phyloP scores from a whole-genome alignment of 768 basidiomycete species.

The Lanmaoa pseudosensibilis region DNA sequence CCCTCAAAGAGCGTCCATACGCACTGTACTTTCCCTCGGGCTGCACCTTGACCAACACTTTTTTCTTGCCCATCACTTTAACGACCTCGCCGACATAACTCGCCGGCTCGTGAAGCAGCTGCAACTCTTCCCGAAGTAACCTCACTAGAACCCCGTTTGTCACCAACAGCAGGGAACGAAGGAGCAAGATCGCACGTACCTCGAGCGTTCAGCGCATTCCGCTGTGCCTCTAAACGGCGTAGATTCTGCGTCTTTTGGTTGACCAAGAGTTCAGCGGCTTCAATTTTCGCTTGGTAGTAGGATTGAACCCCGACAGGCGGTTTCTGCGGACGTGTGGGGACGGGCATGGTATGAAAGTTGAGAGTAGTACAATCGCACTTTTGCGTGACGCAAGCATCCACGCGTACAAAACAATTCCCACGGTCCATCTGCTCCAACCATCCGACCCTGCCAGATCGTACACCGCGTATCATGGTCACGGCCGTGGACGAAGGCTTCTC shows the following conservation, averaged over 20 bases:
- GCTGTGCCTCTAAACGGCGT: conserved; percentile 90
- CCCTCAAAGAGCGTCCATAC: conserved; percentile 28
- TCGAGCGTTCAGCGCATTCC: conserved; percentile 95
- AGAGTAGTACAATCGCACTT: too few species aligned
- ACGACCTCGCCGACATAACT: conserved; percentile 97
- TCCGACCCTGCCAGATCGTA: too few species aligned
- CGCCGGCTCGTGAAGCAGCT: conserved; percentile 90
- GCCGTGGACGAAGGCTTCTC: too few species aligned
- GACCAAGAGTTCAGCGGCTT: conserved; percentile 87
- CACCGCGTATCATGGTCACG: too few species aligned
- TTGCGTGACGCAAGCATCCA: conserved; percentile 14
- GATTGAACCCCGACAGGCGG: conserved; percentile 73
- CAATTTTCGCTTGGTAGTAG: conserved; percentile 96
- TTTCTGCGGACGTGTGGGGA: conserved; percentile 32
- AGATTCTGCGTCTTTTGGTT: conserved; percentile 97
- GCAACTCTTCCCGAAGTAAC: conserved; percentile 87
- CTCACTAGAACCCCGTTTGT: conserved; percentile 55
- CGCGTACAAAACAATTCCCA: conserved; percentile 1
- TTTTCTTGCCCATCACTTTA: conserved; percentile 99
- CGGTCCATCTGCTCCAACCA: neutral
- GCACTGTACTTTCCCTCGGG: conserved; percentile 98
- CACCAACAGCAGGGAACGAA: too few species aligned
- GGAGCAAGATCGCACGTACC: conserved; percentile 66
- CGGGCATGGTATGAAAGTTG: conserved; percentile 36
- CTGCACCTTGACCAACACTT: conserved; percentile 96